A percentile compares a stretch with the other conserved stretches of the same genome.
Evolutionary conservation across 805 yeast genomes (phyloP).

Genomic region (Candida ovalis): DNA sequence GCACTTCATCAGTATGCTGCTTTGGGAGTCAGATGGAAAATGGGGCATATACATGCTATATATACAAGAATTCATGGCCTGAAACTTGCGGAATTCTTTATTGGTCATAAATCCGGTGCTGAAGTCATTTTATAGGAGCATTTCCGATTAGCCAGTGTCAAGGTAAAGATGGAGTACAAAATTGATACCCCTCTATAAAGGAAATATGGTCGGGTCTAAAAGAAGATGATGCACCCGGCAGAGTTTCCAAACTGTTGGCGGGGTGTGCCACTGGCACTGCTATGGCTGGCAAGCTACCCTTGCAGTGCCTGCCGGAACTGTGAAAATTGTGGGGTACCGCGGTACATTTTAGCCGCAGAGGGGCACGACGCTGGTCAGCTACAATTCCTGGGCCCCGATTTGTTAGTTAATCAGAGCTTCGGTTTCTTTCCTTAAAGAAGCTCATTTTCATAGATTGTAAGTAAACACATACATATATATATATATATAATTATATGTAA

Average conservation of each 20-base stretch:
- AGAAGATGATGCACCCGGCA: too few species aligned
- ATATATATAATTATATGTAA: not conserved
- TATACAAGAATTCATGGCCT: not conserved
- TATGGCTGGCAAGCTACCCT: too few species aligned
- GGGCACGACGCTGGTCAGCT: not conserved
- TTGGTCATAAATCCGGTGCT: not conserved
- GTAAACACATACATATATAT: not conserved
- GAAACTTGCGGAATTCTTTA: not conserved
- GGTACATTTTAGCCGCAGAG: not conserved
- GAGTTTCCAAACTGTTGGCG: too few species aligned
- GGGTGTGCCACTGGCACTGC: too few species aligned
- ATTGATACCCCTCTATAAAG: not conserved
- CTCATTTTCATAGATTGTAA: not conserved
- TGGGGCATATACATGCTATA: not conserved
- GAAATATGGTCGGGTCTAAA: not conserved
- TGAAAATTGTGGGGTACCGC: not conserved
- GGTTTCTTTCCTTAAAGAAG: too few species aligned
- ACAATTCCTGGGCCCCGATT: too few species aligned
- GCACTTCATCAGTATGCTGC: too few species aligned
- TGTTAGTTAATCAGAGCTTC: too few species aligned
- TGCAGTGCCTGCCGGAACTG: too few species aligned
- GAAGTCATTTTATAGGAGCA: not conserved
- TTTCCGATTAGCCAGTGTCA: not conserved
- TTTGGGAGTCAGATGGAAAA: too few species aligned
- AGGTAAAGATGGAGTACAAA: not conserved